Base-by-base conservation (phyloP, 257 asterid species). In the Cruciata laevipes region DNA sequence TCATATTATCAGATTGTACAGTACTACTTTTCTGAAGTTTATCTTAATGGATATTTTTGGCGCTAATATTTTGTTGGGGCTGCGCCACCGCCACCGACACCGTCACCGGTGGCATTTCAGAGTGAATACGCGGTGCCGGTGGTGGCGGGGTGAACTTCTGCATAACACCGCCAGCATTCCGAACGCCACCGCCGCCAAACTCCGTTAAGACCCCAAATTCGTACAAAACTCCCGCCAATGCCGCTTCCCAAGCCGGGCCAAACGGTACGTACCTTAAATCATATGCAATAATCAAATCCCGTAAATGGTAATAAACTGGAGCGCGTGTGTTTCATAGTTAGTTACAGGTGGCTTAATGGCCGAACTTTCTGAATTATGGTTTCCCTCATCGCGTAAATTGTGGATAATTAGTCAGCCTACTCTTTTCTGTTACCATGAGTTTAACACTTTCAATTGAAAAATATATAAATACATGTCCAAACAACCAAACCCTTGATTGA, bases 291-390 rank as follows among this genome's bases (percentile, higher is more conserved):
- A 27, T 33, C 38, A 6, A 47, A 17, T 2, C 18, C 18, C 13
- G 20, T 47, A 47, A 14, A 47, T 25, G 27, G 35, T 5, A 11
- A 60, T 59, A 27, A 59, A 27, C 13, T 27, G 9, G 20, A 16
- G 40, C 37, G 20, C 38, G 63, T 59, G 63, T 21, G 7, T 14
- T 53, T 60, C 13, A n/a, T 12, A 13, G 65, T 31, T 60, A 30
- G 7, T 37, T 37, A 66, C 85, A 83, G 78, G 80, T 74, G 89
- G 75, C 76, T 52, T 65, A 20, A 69, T 40, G 77, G 31, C 83
- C 79, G 78, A 75, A 31, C 17, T 74, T 76, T 61, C 66, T 18
- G 77, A 31, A 60, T 66, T 66, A 35, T 61, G 76, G 65, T 70
- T 73, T 55, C 40, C 65, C 61, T 68, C 62, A 70, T 6, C 11